Evolutionary conservation across 805 yeast genomes (phyloP).

Genomic region (Kluyveromyces aestuarii): DNA sequence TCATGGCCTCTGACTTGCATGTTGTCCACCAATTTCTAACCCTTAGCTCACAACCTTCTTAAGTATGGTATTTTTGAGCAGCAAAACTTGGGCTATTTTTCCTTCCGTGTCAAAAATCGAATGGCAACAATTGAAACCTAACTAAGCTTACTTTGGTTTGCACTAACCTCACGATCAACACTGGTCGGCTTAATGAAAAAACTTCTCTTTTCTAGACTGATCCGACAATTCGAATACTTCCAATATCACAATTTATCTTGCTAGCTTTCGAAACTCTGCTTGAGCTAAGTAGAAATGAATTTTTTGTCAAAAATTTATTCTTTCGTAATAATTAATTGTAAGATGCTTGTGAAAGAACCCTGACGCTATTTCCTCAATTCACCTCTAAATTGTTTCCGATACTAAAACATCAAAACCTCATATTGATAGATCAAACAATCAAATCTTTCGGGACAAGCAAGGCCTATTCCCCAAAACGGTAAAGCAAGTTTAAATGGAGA

Average conservation of each 20-base stretch:
- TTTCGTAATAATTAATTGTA: background rate
- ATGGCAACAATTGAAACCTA: background rate
- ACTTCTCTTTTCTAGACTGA: background rate
- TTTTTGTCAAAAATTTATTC: background rate
- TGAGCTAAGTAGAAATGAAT: background rate
- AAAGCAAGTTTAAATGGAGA: background rate
- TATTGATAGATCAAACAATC: background rate
- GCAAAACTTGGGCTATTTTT: background rate
- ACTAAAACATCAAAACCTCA: background rate
- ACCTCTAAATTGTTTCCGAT: background rate
- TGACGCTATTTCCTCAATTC: too few species aligned
- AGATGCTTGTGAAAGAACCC: background rate
- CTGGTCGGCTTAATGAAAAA: background rate
- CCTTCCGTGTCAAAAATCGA: background rate
- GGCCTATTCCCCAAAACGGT: background rate
- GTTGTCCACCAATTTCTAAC: background rate
- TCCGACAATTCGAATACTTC: background rate
- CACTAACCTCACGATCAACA: background rate
- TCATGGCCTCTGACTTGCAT: background rate
- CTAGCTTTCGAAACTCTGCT: background rate
- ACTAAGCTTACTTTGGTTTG: background rate
- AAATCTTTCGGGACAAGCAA: background rate
- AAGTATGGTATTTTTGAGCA: background rate
- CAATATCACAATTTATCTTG: background rate
- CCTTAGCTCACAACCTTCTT: background rate